phyloP scores from a whole-genome alignment of 805 yeast species.

The Ogataea pini region DNA sequence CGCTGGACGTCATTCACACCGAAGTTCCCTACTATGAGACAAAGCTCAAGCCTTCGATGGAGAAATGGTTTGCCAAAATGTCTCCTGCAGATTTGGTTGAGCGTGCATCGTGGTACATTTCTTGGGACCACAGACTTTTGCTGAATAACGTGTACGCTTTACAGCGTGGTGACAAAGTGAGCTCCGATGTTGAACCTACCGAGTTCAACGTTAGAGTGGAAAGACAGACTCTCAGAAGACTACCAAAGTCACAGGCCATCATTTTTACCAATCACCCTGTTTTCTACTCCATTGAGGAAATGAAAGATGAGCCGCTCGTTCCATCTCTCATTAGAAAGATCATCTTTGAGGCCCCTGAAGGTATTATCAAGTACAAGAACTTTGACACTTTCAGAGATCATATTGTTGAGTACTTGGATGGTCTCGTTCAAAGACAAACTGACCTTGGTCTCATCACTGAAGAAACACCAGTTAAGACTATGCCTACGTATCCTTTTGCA shows the following conservation, averaged over 20 bases:
- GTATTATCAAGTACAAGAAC: slow-evolving; percentile 62
- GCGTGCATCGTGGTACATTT: slow-evolving; percentile 72
- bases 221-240: slow-evolving; percentile 67
- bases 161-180: slow-evolving; percentile 45
- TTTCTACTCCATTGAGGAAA: slow-evolving; percentile 76
- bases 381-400: slow-evolving; percentile 62
- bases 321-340: slow-evolving; percentile 66
- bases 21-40: slow-evolving; percentile 71
- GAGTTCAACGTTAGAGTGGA: slow-evolving; percentile 71
- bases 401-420: slow-evolving; percentile 56
- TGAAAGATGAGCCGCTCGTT: slow-evolving; percentile 77
- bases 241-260: slow-evolving; percentile 65
- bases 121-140: slow-evolving; percentile 70
- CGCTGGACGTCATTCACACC: slow-evolving; percentile 62
- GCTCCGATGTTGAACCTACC: slow-evolving; percentile 45
- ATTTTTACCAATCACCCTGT: slow-evolving; percentile 76
- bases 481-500: slow-evolving; percentile 67
- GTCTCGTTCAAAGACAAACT: slow-evolving; percentile 56
- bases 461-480: slow-evolving; percentile 59
- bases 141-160: slow-evolving; percentile 57
- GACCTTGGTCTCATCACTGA: slow-evolving; percentile 54
- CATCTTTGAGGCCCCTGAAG: slow-evolving; percentile 65
- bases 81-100: slow-evolving; percentile 64
- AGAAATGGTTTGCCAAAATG: slow-evolving; percentile 67
- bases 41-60: slow-evolving; percentile 69